These are phyloP conservation scores for Plasmopara halstedii DNA, from an alignment of 352 stramenopile genomes.

Conservation along the genomic window DNA sequence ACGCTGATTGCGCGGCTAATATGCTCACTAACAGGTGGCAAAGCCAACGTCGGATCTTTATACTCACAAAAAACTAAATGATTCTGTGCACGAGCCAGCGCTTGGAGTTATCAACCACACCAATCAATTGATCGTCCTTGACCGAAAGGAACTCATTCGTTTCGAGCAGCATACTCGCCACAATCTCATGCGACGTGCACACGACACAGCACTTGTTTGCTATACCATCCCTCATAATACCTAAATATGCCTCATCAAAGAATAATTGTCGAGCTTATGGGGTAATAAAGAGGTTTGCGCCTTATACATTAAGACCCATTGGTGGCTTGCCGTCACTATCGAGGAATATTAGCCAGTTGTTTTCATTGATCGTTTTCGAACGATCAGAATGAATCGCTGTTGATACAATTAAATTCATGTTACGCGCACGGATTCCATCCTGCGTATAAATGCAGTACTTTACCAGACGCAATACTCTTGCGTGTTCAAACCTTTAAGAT, in stretches of 20 bases:
- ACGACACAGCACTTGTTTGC: slow-evolving; percentile 85
- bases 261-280: slow-evolving; percentile 85
- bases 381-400: slow-evolving; percentile 79
- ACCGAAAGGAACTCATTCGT: slow-evolving; percentile 95
- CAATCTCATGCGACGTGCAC: slow-evolving; percentile 81
- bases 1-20: slow-evolving; percentile 93
- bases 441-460: slow-evolving; percentile 80
- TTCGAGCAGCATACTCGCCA: slow-evolving; percentile 92
- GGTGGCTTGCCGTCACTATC: slow-evolving; percentile 65
- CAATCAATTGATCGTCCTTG: slow-evolving; percentile 89
- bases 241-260: slow-evolving; percentile 92
- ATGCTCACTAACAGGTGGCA: slow-evolving; percentile 91
- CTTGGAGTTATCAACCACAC: slow-evolving; percentile 92
- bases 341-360: slow-evolving; percentile 77
- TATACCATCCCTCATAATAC: slow-evolving; percentile 97
- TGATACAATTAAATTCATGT: slow-evolving; percentile 96
- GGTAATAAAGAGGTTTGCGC: slow-evolving; percentile 84
- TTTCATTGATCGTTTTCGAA: slow-evolving; percentile 82
- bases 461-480: slow-evolving; percentile 92
- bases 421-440: slow-evolving; percentile 87
- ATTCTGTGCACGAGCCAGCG: slow-evolving; percentile 90
- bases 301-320: slow-evolving; percentile 77
- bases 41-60: slow-evolving; percentile 70
- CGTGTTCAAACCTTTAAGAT: slow-evolving; percentile 92
- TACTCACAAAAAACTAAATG: slow-evolving; percentile 97